Evolutionary conservation across 768 basidiomycete genomes (phyloP).

Genomic region (Lentinula raphanica): DNA sequence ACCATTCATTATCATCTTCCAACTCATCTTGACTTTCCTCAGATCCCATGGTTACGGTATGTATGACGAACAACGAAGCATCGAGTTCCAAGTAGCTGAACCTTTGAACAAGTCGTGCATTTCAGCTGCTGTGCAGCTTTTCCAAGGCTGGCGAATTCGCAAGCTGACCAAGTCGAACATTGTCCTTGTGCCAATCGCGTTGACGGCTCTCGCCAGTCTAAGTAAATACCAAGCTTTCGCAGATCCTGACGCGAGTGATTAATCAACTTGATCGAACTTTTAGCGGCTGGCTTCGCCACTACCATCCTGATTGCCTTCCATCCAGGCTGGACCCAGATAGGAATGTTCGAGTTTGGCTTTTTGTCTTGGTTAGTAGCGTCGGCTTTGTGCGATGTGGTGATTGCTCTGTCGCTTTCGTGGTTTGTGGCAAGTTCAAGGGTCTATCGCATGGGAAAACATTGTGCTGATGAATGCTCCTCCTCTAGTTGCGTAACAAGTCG

Average conservation of each 20-base stretch:
- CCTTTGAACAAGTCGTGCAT: slow-evolving; percentile 28
- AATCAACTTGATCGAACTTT: neutral
- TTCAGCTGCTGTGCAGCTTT: slow-evolving; percentile 35
- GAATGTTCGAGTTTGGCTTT: slow-evolving; percentile 25
- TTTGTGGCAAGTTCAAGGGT: slow-evolving; percentile 35
- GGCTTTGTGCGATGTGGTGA: slow-evolving; percentile 41
- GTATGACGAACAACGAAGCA: slow-evolving; percentile 8
- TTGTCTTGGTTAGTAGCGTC: slow-evolving; percentile 41
- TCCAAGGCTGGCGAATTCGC: slow-evolving; percentile 35
- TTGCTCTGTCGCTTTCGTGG: slow-evolving; percentile 36
- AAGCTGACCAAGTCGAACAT: slow-evolving; percentile 24
- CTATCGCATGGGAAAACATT: too few relatives aligned
- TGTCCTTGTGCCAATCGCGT: slow-evolving; percentile 23
- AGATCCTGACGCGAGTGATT: neutral
- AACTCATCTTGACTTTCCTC: neutral
- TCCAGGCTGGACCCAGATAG: slow-evolving; percentile 23
- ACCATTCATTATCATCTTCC: neutral
- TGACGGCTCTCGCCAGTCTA: slow-evolving; percentile 22
- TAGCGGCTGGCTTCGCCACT: slow-evolving; percentile 30
- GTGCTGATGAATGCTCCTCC: too few relatives aligned
- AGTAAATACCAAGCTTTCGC: slow-evolving; percentile 18
- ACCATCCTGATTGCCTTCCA: slow-evolving; percentile 20
- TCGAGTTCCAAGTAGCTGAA: too few relatives aligned
- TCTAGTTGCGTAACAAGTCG: neutral
- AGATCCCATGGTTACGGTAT: slow-evolving; percentile 32